Evolutionary conservation across 2,329 filamentous ascomycete species (phyloP), one percentile per base, ranked within the genome.

Genomic region (Penicillium sp.): DNA sequence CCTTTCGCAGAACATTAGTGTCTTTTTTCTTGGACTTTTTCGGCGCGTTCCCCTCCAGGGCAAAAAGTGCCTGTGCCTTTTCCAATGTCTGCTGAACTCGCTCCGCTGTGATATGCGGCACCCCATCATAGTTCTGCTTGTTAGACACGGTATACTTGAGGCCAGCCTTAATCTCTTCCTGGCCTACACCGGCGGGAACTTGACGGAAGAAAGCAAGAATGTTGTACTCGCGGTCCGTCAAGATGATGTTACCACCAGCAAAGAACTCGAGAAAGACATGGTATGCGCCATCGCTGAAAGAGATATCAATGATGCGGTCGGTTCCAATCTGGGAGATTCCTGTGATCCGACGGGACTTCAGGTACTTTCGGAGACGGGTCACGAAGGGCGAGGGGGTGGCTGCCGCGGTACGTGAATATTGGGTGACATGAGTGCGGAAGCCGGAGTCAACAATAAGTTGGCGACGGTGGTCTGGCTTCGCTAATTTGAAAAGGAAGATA

Each of bases 401-500:
- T 4, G 91, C 89, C 1, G 92, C 92, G 0, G 90, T 87, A 57
- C 93, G 87, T 25, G 88, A 83, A 75, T 95, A 99, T 61, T 87
- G 84, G 28, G 93, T 97, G 50, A 97, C 78, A 68, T 99, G 93
- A 70, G 89, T 95, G 66, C 93, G 89, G 71, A 99, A 99, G 27
- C 93, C 93, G 1, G 89, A 93, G 69, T 99, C 93, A 62, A 99
- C 83, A 43, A 99, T 78, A 25, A 99, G 79, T 69, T 97, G 92
- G 67, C 93, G 86, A 71, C 91, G 90, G 59, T 86, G 81, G 64
- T 92, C 86, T 36, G 92, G 89, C 69, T 93, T 95, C 47, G 90
- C 84, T 66, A 99, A 93, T 68, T 96, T 97, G 71, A 99, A 81
- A 22, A 97, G 84, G 65, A 97, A 89, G 65, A 97, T 96, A 66